Conservation (phyloP, 1,139 yeast genomes). For the Pichia sp. region DNA sequence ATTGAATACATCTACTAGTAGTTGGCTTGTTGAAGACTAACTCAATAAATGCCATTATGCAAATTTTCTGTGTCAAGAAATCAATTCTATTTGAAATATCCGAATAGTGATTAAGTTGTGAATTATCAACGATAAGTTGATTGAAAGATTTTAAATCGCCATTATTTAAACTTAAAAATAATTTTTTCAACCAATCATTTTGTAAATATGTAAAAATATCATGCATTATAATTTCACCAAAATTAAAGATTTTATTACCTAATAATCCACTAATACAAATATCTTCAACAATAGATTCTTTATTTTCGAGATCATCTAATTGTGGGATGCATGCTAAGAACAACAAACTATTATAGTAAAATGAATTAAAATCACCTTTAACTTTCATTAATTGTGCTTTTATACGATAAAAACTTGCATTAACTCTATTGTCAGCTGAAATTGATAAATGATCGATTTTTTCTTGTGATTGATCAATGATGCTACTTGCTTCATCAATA, state of each 20-base stretch:
- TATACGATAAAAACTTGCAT: conserved; percentile 78
- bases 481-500: conserved; percentile 57
- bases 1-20: conserved; percentile 66
- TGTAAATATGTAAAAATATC: conserved; percentile 63
- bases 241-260: conserved; percentile 90
- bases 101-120: conserved; percentile 37
- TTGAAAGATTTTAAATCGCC: conserved; percentile 65
- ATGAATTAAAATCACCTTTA: conserved; percentile 71
- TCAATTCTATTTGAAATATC: conserved; percentile 54
- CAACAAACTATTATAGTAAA: conserved; percentile 62
- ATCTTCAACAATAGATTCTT: conserved; percentile 66
- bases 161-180: conserved; percentile 64
- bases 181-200: conserved; percentile 63
- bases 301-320: conserved; percentile 45
- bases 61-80: conserved; percentile 82
- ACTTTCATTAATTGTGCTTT: conserved; percentile 71
- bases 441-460: conserved; percentile 52
- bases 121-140: conserved; percentile 37
- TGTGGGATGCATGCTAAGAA: conserved; percentile 60
- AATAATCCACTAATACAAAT: conserved; percentile 80
- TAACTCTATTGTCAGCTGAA: conserved; percentile 61
- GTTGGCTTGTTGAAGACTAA: conserved; percentile 75
- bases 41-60: conserved; percentile 87
- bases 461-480: conserved; percentile 56
- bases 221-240: conserved; percentile 90